Conservation (phyloP, 768 basidiomycete genomes). For the Tylopilus balloui region DNA sequence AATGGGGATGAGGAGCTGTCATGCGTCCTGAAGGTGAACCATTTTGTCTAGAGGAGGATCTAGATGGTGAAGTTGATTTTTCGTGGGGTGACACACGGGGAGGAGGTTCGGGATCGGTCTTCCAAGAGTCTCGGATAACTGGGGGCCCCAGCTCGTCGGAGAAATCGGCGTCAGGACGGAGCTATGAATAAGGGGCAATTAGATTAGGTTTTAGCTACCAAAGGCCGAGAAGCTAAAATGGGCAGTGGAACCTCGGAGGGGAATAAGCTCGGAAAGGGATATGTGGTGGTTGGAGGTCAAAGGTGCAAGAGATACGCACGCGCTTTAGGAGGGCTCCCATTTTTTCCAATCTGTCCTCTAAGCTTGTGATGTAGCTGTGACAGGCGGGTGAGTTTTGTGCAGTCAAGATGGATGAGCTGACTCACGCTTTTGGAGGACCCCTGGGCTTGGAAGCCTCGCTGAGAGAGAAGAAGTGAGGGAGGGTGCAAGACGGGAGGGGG, state of each 20-base stretch:
- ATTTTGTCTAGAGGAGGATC: constrained; percentile 14
- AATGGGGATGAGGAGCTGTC: constrained; percentile 11
- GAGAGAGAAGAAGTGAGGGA: constrained; percentile 4
- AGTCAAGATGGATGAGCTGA: constrained; percentile 5
- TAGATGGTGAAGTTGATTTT: constrained; percentile 21
- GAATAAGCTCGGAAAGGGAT: not conserved
- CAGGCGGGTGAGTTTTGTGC: not conserved
- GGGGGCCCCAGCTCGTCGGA: constrained; percentile 59
- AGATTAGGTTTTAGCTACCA: constrained; percentile 4
- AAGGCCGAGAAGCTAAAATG: not conserved
- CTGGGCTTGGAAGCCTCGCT: constrained; percentile 65
- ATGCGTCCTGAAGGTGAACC: constrained; percentile 9
- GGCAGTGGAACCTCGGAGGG: not conserved
- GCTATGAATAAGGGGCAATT: constrained; percentile 34
- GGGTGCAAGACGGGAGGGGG: not conserved
- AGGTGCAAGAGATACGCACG: constrained; percentile 32
- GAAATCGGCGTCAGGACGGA: constrained; percentile 60
- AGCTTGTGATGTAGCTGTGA: constrained; percentile 49
- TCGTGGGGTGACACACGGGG: constrained; percentile 13
- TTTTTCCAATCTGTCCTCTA: constrained; percentile 57
- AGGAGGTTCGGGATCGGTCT: constrained; percentile 22
- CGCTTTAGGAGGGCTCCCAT: constrained; percentile 51
- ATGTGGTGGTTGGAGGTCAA: not conserved
- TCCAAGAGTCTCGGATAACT: constrained; percentile 65
- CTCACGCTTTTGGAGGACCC: constrained; percentile 65